Evolutionary conservation across 768 basidiomycete genomes (phyloP).

Genomic region (Pleurotus sapidus): DNA sequence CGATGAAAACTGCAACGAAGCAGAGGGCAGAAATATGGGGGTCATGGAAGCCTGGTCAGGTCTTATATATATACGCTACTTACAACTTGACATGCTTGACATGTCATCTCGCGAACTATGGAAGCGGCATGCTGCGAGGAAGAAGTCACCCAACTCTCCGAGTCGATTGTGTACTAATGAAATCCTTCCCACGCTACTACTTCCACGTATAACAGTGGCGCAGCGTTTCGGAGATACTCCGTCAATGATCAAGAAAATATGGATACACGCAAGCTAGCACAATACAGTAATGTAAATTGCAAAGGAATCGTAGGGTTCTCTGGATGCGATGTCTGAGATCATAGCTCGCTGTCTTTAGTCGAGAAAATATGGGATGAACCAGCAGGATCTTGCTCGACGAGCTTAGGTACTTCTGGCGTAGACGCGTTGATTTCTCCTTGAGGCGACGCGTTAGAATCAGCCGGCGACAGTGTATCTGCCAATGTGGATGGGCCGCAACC

Average conservation of each 20-base stretch:
- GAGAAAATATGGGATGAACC: background rate
- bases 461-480: background rate
- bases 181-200: too few relatives aligned
- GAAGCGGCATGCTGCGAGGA: background rate
- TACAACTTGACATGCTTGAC: background rate
- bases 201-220: too few relatives aligned
- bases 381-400: background rate
- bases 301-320: too few relatives aligned
- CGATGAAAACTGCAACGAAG: too few relatives aligned
- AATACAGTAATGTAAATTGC: too few relatives aligned
- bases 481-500: background rate
- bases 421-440: background rate
- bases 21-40: too few relatives aligned
- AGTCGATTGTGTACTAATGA: too few relatives aligned
- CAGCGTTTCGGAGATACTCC: too few relatives aligned
- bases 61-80: too few relatives aligned
- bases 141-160: background rate
- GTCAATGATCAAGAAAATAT: too few relatives aligned
- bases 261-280: too few relatives aligned
- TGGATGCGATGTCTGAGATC: background rate
- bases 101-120: background rate
- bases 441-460: background rate
- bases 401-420: background rate
- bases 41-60: too few relatives aligned
- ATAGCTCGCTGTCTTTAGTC: background rate